Percentiles rank a stretch among this genome's conserved stretches.
Conservation (phyloP, 768 basidiomycete species). For the Kwoniella bestiolae region DNA sequence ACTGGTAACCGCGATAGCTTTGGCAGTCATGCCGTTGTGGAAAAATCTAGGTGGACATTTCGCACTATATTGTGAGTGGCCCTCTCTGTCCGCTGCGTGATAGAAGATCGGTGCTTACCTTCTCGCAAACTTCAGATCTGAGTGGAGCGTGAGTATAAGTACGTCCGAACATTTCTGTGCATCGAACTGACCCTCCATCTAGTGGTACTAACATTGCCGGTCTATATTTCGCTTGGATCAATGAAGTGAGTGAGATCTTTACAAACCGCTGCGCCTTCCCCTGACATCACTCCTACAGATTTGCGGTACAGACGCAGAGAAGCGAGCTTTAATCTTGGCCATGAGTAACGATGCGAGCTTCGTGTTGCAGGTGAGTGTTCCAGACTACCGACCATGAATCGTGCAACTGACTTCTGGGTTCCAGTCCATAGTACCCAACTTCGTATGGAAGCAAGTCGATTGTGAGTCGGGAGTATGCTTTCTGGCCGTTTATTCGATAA, state of each 20-base stretch:
- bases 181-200: not conserved
- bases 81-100: not conserved
- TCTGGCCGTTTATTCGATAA: too few species aligned
- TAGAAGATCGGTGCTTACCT: not conserved
- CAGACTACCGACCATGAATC: too few species aligned
- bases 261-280: too few species aligned
- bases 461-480: too few species aligned
- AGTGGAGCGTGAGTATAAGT: not conserved
- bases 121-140: not conserved
- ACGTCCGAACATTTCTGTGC: not conserved
- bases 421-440: conserved; percentile 3
- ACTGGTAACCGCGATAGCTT: not conserved
- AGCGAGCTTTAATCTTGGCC: conserved; percentile 1
- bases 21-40: not conserved
- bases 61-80: conserved; percentile 1
- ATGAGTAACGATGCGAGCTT: conserved; percentile 8
- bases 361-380: not conserved
- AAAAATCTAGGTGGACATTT: not conserved
- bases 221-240: conserved; percentile 5
- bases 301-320: not conserved
- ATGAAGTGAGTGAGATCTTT: not conserved
- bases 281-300: not conserved
- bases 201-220: conserved; percentile 1
- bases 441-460: conserved; percentile 11
- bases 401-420: too few species aligned